phyloP scores from a whole-genome alignment of 225 moss, liverwort and hornwort genomes.

The Pseudoscleropodium purum region DNA sequence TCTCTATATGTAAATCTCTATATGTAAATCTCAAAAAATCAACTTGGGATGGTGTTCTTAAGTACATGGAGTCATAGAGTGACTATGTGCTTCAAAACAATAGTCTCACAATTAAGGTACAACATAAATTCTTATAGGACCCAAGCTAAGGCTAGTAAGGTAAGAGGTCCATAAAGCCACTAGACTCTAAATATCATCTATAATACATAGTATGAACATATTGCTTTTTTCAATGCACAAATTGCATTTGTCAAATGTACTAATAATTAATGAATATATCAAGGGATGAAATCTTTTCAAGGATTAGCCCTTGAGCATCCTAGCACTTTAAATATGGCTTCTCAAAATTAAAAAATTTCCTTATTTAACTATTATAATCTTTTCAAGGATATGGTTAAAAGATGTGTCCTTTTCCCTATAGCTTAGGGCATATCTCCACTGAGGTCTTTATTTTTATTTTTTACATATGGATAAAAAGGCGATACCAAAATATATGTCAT shows the following conservation, averaged over 20 bases:
- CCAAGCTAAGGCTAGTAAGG: accelerated
- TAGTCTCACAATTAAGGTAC: accelerated
- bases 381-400: too few species aligned
- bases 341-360: too few species aligned
- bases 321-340: too few species aligned
- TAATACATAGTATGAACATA: background rate
- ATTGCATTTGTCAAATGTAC: background rate
- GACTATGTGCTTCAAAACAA: accelerated
- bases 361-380: too few species aligned
- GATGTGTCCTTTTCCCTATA: too few species aligned
- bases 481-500: too few species aligned
- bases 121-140: accelerated
- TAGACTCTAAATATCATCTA: accelerated
- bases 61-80: background rate
- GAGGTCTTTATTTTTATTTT: too few species aligned
- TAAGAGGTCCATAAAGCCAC: accelerated
- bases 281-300: accelerated
- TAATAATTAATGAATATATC: background rate
- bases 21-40: background rate
- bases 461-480: too few species aligned
- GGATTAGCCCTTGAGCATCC: too few species aligned
- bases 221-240: background rate
- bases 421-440: too few species aligned
- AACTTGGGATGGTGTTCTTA: background rate
- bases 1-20: too few species aligned